Base-by-base conservation (phyloP, 768 basidiomycete genomes). In the Pleurotus tuoliensis region DNA sequence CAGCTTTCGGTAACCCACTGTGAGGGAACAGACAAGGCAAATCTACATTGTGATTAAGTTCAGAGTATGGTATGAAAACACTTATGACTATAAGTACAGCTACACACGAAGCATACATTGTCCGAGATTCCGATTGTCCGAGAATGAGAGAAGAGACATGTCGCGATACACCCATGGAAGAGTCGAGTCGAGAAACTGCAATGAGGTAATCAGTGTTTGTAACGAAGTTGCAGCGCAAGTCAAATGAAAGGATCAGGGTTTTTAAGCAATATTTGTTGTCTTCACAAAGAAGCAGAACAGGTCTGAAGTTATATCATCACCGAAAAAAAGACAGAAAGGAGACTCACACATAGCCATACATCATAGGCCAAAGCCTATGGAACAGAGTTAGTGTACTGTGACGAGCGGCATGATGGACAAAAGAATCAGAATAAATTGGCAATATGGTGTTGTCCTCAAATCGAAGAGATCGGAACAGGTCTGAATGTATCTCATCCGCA, bases 391-490 rank as follows among this genome's bases (percentile, higher is more conserved):
- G 15, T 55, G n/a, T 15, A 51, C 43, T 45, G 62, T 37, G 64
- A 69, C 57, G 43, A 44, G 24, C 55, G 24, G 24, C 24, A 25
- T 25, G 27, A 58, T 60, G 50, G 46, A 53, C 55, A 47, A 44
- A 48, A 47, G 38, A 64, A 60, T 78, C 68, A 75, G 76, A 72
- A 66, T 64, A 69, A 76, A 78, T 77, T 83, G 80, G 86, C 85
- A 87, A 87, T 84, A 76, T 78, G 64, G 60, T 63, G 67, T 77
- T 76, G 71, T 85, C 86, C 82, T 74, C 85, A 82, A 64, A 62
- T 66, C 64, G 64, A 48, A 59, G 54, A 64, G 62, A 73, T 90
- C 84, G 74, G 88, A 83, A 90, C 86, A 89, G 87, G 87, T 88
- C 86, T 89, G 84, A 82, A 73, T 69, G 55, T 68, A 64, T 81